A percentile compares a stretch with the other conserved stretches of the same genome.
Conservation (phyloP, 2,329 filamentous ascomycete species). For the Aspergillus versicolor region DNA sequence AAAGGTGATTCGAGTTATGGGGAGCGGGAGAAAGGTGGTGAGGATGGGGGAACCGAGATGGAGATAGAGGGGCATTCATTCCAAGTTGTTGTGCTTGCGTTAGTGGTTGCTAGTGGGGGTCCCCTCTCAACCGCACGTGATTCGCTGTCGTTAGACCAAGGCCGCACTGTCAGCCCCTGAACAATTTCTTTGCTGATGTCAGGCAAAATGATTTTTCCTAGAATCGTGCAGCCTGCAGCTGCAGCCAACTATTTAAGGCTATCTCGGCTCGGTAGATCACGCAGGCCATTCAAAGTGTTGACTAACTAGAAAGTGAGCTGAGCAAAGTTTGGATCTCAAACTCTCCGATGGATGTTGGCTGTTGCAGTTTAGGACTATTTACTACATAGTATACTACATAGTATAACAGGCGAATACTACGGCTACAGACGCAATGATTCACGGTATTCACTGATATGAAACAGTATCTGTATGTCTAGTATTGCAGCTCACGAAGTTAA, state of each 20-base stretch:
- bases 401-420: no score
- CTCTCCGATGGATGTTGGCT: background rate
- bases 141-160: slow-evolving; percentile 20
- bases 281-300: background rate
- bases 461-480: background rate
- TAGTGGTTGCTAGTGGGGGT: slow-evolving; percentile 29
- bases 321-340: no score
- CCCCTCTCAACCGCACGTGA: slow-evolving; percentile 18
- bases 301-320: background rate
- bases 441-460: background rate
- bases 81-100: slow-evolving; percentile 30
- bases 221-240: slow-evolving; percentile 10
- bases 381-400: no score
- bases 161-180: slow-evolving; percentile 13
- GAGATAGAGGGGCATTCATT: slow-evolving; percentile 36
- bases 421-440: background rate
- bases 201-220: background rate
- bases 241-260: background rate
- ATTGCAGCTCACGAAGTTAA: slow-evolving; percentile 10
- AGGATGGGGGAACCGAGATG: slow-evolving; percentile 18
- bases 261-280: background rate
- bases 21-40: slow-evolving; percentile 14
- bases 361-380: no score
- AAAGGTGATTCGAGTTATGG: slow-evolving; percentile 9
- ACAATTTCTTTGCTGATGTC: slow-evolving; percentile 10